Conservation (phyloP, 106 monocot genomes). For the Narthecium ossifragum region DNA sequence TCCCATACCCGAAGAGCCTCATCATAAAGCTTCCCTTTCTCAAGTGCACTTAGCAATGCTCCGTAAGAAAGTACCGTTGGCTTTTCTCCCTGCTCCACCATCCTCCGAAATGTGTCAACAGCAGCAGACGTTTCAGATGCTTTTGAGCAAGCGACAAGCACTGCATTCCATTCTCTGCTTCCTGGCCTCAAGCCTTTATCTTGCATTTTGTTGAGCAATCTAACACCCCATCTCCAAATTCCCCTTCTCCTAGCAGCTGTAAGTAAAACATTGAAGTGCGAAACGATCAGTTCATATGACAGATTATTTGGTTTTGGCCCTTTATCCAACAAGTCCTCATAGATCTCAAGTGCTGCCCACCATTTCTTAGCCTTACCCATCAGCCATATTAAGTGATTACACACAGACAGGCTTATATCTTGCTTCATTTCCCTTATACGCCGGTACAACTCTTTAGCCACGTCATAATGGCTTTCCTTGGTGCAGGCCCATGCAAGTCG, state of each 20-base stretch:
- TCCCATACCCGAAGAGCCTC: conserved; percentile 84
- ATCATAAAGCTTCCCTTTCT: conserved; percentile 88
- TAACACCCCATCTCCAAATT: conserved; percentile 80
- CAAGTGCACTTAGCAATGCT: conserved; percentile 75
- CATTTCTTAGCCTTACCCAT: conserved; percentile 95
- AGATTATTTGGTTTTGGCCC: conserved; percentile 88
- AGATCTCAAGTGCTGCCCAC: conserved; percentile 93
- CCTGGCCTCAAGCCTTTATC: conserved; percentile 76
- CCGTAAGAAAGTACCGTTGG: conserved; percentile 78
- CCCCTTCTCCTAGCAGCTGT: conserved; percentile 73
- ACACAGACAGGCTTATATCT: conserved; percentile 71
- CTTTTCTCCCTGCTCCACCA: conserved; percentile 76
- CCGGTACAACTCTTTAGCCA: conserved; percentile 65
- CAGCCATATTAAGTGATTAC: conserved; percentile 84
- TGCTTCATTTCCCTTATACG: conserved; percentile 49
- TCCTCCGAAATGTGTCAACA: conserved; percentile 63
- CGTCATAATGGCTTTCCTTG: conserved; percentile 36
- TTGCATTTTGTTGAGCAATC: conserved; percentile 79
- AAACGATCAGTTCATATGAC: conserved; percentile 71
- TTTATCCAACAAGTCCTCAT: conserved; percentile 80
- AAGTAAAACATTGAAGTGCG: conserved; percentile 72
- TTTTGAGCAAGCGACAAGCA: conserved; percentile 86
- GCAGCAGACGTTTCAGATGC: conserved; percentile 76
- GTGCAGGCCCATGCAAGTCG: conserved; percentile 88
- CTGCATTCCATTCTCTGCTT: conserved; percentile 79